These are phyloP conservation scores for Taiozyma sp. DNA, from an alignment of 1,139 yeast species.

Conservation along the genomic window DNA sequence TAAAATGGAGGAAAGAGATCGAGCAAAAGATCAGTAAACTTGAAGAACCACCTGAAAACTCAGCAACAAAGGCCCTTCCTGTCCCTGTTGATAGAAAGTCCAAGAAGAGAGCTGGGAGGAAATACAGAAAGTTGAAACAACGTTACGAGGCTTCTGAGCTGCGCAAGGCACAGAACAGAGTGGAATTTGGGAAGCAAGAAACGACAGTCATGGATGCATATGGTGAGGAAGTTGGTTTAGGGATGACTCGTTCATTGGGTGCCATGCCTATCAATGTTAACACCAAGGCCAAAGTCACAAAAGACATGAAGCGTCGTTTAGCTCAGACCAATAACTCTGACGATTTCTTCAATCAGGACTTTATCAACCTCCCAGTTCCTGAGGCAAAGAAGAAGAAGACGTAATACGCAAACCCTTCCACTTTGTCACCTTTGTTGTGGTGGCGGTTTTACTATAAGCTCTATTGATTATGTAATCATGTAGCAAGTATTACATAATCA, in stretches of 20 bases:
- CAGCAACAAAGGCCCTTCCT: slow-evolving; percentile 73
- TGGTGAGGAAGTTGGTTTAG: slow-evolving; percentile 83
- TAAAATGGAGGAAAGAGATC: slow-evolving; percentile 55
- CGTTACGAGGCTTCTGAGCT: slow-evolving; percentile 77
- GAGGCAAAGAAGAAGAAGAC: slow-evolving; percentile 5
- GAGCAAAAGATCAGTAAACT: slow-evolving; percentile 62
- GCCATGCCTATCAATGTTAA: slow-evolving; percentile 30
- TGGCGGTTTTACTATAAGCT: too few relatives aligned
- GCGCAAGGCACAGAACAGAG: slow-evolving; percentile 77
- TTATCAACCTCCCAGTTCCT: slow-evolving; percentile 13
- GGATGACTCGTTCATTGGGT: slow-evolving; percentile 49
- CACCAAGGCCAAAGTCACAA: slow-evolving; percentile 50
- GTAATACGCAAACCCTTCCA: background rate
- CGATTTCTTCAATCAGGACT: slow-evolving; percentile 17
- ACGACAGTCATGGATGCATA: slow-evolving; percentile 55
- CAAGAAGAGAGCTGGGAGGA: slow-evolving; percentile 82
- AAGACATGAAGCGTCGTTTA: slow-evolving; percentile 46
- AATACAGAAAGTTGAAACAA: slow-evolving; percentile 76
- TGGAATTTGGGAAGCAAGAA: slow-evolving; percentile 78
- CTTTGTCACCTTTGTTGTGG: too few relatives aligned
- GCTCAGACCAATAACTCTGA: slow-evolving; percentile 14
- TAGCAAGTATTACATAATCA: background rate
- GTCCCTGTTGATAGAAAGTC: slow-evolving; percentile 75
- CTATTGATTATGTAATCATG: background rate
- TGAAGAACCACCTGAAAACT: slow-evolving; percentile 71